A percentile compares a stretch with the other conserved stretches of the same genome.
Evolutionary conservation across 805 yeast genomes (phyloP).

Genomic region (Zygotorulaspora chibaensis): DNA sequence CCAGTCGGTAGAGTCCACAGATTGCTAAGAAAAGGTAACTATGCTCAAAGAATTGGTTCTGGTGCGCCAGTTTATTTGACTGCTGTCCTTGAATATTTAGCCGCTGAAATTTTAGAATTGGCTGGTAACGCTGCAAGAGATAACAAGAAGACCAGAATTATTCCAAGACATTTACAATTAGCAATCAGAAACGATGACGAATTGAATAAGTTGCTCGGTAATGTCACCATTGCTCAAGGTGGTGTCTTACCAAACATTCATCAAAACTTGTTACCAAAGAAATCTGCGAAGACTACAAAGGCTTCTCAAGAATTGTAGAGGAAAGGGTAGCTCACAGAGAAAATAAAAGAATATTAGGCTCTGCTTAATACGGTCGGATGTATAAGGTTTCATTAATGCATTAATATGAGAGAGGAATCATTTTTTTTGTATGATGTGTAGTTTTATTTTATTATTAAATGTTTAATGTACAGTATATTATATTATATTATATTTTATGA

Average conservation of each 20-base stretch:
- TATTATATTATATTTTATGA: slow-evolving; percentile 3
- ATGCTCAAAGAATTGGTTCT: slow-evolving; percentile 95
- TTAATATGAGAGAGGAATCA: slow-evolving; percentile 1
- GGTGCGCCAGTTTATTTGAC: slow-evolving; percentile 97
- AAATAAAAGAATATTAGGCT: neutral
- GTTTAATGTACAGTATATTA: slow-evolving; percentile 1
- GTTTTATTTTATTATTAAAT: neutral
- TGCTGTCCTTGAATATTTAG: slow-evolving; percentile 89
- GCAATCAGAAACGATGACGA: slow-evolving; percentile 98
- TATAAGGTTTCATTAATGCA: neutral
- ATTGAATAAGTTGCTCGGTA: slow-evolving; percentile 81
- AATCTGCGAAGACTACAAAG: slow-evolving; percentile 50
- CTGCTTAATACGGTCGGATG: neutral
- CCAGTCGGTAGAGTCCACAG: slow-evolving; percentile 99
- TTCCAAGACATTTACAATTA: slow-evolving; percentile 94
- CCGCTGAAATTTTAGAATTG: slow-evolving; percentile 92
- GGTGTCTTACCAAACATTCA: slow-evolving; percentile 96
- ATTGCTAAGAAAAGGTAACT: slow-evolving; percentile 88
- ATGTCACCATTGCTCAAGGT: slow-evolving; percentile 95
- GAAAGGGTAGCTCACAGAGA: neutral
- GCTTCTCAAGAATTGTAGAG: slow-evolving; percentile 57
- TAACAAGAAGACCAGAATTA: slow-evolving; percentile 95
- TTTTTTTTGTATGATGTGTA: slow-evolving; percentile 1
- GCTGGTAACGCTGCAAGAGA: slow-evolving; percentile 98
- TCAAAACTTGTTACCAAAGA: slow-evolving; percentile 78